phyloP scores from a whole-genome alignment of 805 yeast species.

The Pichia occidentalis region DNA sequence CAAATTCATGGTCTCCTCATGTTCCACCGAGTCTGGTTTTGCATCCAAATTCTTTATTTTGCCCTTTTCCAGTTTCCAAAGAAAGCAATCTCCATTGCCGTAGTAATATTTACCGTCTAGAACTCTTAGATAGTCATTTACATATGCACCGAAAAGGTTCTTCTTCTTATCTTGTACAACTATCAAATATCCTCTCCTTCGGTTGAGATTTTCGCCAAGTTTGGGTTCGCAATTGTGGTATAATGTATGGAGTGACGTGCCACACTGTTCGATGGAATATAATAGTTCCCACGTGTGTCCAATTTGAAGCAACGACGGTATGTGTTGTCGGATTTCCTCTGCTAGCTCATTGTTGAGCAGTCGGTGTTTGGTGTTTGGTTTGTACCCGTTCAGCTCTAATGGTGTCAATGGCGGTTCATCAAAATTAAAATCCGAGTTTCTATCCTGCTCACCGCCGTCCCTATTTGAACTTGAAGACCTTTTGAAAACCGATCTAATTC shows the following conservation, averaged over 20 bases:
- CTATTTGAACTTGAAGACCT: no score
- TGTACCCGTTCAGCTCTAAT: slow-evolving; percentile 55
- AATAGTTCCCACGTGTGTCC: slow-evolving; percentile 69
- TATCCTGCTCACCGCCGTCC: no score
- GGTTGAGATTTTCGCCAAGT: slow-evolving; percentile 28
- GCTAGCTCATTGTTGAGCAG: slow-evolving; percentile 56
- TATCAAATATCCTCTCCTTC: slow-evolving; percentile 60
- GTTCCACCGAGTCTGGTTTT: not conserved
- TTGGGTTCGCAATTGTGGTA: slow-evolving; percentile 51
- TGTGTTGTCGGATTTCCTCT: slow-evolving; percentile 59
- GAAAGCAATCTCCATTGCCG: slow-evolving; percentile 93
- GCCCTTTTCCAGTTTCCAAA: slow-evolving; percentile 67
- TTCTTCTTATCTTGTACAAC: slow-evolving; percentile 60
- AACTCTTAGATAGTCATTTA: slow-evolving; percentile 67
- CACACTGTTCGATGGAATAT: slow-evolving; percentile 89
- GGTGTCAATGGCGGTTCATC: slow-evolving; percentile 45
- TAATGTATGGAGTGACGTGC: slow-evolving; percentile 76
- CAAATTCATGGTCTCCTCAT: slow-evolving; percentile 29
- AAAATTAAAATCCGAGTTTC: no score
- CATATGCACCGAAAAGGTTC: slow-evolving; percentile 69
- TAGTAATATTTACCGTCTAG: slow-evolving; percentile 68
- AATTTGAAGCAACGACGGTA: slow-evolving; percentile 77
- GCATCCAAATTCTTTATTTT: slow-evolving; percentile 24
- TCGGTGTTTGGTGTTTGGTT: slow-evolving; percentile 46
- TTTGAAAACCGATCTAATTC: slow-evolving; percentile 7